A percentile compares a stretch with the other conserved stretches of the same genome.
Evolutionary conservation across 1,284 basidiomycete species (phyloP).

Genomic region (Xanthoconium separans): DNA sequence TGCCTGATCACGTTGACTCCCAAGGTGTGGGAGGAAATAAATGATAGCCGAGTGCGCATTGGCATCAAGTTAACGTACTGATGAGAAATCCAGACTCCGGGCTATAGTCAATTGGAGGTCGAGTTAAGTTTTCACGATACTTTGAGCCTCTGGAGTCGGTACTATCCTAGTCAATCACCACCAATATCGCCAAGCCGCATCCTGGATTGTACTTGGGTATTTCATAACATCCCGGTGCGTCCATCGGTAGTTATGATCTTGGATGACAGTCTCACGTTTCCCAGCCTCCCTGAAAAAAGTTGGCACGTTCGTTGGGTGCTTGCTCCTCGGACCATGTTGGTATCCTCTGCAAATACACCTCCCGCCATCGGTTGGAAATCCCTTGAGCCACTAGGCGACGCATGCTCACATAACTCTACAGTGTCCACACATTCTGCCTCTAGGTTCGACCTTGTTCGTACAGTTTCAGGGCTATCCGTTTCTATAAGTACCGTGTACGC

Average conservation of each 20-base stretch:
- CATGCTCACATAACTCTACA: neutral
- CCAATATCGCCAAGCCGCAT: neutral
- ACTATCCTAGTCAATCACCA: no score
- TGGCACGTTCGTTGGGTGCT: constrained; percentile 10
- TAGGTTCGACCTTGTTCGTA: neutral
- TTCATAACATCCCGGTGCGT: neutral
- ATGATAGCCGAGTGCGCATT: neutral
- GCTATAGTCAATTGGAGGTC: neutral
- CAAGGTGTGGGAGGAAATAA: neutral
- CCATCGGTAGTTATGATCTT: neutral
- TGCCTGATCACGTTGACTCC: neutral
- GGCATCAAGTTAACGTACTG: no score
- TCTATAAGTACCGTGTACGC: neutral
- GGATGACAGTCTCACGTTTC: neutral
- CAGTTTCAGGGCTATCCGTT: neutral
- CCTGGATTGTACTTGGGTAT: neutral
- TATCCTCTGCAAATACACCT: neutral
- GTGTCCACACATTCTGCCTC: neutral
- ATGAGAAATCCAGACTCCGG: no score
- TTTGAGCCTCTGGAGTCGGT: neutral
- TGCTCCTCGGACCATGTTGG: neutral
- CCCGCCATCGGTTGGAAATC: neutral
- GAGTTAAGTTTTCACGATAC: neutral
- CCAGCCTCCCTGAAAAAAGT: neutral
- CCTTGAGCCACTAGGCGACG: neutral